These are phyloP conservation scores for Penicillium salamii DNA, from an alignment of 495 filamentous ascomycete genomes.

Conservation along the genomic window DNA sequence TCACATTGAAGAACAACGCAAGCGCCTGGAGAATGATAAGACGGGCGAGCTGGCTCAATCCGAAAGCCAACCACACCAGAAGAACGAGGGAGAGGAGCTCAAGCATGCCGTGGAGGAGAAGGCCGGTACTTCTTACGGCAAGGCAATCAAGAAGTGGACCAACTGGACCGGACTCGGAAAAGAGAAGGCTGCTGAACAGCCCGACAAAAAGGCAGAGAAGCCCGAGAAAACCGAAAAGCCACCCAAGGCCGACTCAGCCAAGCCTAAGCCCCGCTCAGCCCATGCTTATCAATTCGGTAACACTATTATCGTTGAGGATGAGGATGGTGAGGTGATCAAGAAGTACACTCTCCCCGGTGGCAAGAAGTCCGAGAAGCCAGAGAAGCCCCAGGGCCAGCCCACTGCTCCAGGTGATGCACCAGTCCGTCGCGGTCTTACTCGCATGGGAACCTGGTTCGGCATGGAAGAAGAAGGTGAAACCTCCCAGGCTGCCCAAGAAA, in stretches of 20 bases:
- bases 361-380: constrained; percentile 23
- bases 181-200: constrained; percentile 13
- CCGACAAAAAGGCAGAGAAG: constrained; percentile 13
- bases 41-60: constrained; percentile 40
- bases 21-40: constrained; percentile 58
- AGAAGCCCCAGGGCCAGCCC: constrained; percentile 19
- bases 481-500: constrained; percentile 32
- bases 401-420: constrained; percentile 28
- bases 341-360: constrained; percentile 79
- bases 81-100: constrained; percentile 45
- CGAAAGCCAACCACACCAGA: constrained; percentile 40
- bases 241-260: constrained; percentile 12
- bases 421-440: constrained; percentile 49
- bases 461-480: constrained; percentile 49
- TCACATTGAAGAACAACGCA: constrained; percentile 55
- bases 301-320: constrained; percentile 97
- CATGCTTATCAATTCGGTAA: constrained; percentile 94
- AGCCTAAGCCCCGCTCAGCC: constrained; percentile 56
- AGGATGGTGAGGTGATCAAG: constrained; percentile 95
- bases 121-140: constrained; percentile 29
- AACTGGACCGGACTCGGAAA: constrained; percentile 43
- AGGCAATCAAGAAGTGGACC: constrained; percentile 33
- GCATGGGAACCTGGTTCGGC: constrained; percentile 64
- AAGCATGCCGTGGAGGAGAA: constrained; percentile 32
- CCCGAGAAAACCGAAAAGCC: constrained; percentile 15